Evolutionary conservation across 306 rosid species (phyloP).

Genomic region (Crataegus laevigata): DNA sequence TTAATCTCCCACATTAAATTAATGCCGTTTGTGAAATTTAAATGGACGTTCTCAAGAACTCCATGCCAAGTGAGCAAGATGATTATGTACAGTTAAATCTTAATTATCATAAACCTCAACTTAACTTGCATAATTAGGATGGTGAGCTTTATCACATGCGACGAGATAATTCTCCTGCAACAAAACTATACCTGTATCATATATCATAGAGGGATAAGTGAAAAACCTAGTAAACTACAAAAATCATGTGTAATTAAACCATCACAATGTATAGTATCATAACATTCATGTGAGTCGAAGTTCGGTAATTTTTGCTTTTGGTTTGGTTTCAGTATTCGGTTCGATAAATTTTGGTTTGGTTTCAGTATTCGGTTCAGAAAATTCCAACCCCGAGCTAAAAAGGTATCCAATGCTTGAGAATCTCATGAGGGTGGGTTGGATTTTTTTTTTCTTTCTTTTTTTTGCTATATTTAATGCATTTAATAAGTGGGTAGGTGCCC

Average conservation of each 20-base stretch:
- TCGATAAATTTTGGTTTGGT: no score
- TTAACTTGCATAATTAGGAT: background rate
- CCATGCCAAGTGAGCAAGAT: background rate
- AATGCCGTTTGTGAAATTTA: no score
- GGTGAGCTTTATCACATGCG: no score
- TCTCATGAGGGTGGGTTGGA: background rate
- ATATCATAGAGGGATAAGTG: background rate
- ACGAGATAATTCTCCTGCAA: no score
- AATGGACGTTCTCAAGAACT: background rate
- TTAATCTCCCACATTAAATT: background rate
- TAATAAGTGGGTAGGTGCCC: slow-evolving; percentile 3
- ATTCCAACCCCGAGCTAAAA: background rate
- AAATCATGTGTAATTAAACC: background rate
- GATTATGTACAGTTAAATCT: background rate
- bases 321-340: no score
- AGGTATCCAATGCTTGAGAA: background rate
- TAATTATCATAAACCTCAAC: no score
- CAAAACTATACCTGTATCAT: background rate
- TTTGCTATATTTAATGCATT: background rate
- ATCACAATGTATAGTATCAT: no score
- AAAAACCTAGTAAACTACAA: background rate
- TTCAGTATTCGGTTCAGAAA: no score
- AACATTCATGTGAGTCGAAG: no score
- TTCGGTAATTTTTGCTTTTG: no score
- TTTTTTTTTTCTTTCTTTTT: background rate